Evolutionary conservation across 2,329 filamentous ascomycete genomes (phyloP).

Genomic region (Fusarium papillatum): DNA sequence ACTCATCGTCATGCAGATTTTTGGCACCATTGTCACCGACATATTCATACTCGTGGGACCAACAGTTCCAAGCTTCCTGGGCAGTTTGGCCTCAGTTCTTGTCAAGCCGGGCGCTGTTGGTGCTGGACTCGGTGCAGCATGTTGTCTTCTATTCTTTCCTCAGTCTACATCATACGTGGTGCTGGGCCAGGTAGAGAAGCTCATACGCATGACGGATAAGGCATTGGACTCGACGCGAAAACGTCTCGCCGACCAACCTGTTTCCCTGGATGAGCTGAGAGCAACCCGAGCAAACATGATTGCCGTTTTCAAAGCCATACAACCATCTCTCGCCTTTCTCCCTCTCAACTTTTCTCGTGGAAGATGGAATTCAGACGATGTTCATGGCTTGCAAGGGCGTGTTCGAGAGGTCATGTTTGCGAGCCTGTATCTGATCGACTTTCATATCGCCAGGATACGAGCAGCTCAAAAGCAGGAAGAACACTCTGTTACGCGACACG

Average conservation of each 20-base stretch:
- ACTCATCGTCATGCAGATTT: constrained; percentile 57
- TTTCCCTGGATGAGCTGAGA: constrained; percentile 48
- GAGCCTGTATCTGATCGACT: constrained; percentile 55
- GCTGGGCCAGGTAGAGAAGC: constrained; percentile 49
- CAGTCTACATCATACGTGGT: constrained; percentile 61
- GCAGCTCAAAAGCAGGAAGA: constrained; percentile 38
- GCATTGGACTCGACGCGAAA: constrained; percentile 48
- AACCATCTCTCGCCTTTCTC: constrained; percentile 57
- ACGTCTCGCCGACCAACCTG: constrained; percentile 33
- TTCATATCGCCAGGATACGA: constrained; percentile 52
- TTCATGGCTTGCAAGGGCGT: constrained; percentile 52
- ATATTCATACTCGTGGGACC: constrained; percentile 60
- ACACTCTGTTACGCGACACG: neutral
- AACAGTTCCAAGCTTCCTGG: constrained; percentile 43
- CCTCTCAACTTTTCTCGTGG: constrained; percentile 61
- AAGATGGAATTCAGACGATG: constrained; percentile 59
- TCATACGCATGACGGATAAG: constrained; percentile 47
- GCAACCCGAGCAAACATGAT: constrained; percentile 47
- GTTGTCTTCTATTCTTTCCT: constrained; percentile 61
- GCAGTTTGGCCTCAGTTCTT: constrained; percentile 46
- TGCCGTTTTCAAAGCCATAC: constrained; percentile 51
- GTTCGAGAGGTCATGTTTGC: constrained; percentile 52
- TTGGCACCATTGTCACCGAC: constrained; percentile 61
- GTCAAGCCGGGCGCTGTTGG: constrained; percentile 61
- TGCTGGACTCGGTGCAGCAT: constrained; percentile 58